Base-by-base conservation (phyloP, 2,329 filamentous ascomycete species). In the Plectosphaerella cucumerina region DNA sequence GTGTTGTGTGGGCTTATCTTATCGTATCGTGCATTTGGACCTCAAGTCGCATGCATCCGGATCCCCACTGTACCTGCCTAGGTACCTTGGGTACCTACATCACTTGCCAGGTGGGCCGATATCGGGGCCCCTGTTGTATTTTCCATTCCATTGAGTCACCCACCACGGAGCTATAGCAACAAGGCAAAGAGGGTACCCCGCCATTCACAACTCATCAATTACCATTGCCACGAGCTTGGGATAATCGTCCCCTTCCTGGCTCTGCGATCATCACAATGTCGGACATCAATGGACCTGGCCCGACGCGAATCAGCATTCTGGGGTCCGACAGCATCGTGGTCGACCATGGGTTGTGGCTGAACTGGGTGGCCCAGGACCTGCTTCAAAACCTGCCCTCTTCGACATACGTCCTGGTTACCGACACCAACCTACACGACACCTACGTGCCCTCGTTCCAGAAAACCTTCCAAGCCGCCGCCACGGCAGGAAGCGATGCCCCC, bases 391-490 rank as follows among this genome's bases (percentile, higher is more conserved):
- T 94, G 54, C 71, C 81, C 47, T 94, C 92, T 18, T 95, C 91
- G 17, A 97, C 93, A 54, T 99, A 97, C 68, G 87, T 97, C 52
- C 85, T 99, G 55, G 89, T 99, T 63, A 97, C 94, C 69, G 94
- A 99, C 72, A 96, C 92, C 44, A 97, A 97, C 66, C 82, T 99
- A 55, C 82, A 81, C 55, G 79, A 86, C 20, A 80, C 86, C 60
- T 97, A 97, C 69, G 85, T 91, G 1, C 84, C 89, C n/a, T 66
- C 75, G 23, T 97, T 99, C 69, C 71, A 84, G 64, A 50, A 65
- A 18, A 62, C 57, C 1, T 73, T 74, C 48, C 56, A 69, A 17
- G 46, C 58, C 4, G 56, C 63, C 8, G 59, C 64, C 26, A 52
- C 55, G 9, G 51, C 54, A 62, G 80, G 84, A 9, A 20, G 9